Percentiles rank a stretch among this genome's conserved stretches.
These are phyloP conservation scores for Guyanaporus albipodus DNA, from an alignment of 768 basidiomycete species.

Conservation along the genomic window DNA sequence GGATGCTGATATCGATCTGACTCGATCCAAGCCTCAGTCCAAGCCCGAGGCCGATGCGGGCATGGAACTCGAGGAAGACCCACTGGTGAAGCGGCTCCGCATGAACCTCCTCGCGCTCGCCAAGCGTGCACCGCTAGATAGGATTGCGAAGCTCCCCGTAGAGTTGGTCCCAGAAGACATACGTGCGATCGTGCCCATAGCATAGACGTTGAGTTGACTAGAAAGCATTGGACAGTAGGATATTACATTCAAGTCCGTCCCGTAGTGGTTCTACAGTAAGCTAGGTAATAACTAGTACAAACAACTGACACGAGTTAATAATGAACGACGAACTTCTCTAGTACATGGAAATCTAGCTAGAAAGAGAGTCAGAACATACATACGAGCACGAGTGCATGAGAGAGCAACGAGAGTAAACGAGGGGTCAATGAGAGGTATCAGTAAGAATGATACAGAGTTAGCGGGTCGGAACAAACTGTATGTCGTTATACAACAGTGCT, in stretches of 20 bases:
- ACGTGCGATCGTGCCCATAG: slow-evolving; percentile 57
- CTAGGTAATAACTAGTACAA: slow-evolving; percentile 15
- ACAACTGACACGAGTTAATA: background rate
- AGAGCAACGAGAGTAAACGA: background rate
- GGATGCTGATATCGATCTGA: slow-evolving; percentile 7
- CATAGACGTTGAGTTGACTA: background rate
- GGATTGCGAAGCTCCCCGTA: slow-evolving; percentile 58
- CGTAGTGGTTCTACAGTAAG: slow-evolving; percentile 13
- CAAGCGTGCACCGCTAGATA: slow-evolving; percentile 72
- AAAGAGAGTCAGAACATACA: background rate
- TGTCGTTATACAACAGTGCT: slow-evolving; percentile 13
- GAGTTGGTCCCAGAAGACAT: slow-evolving; percentile 66
- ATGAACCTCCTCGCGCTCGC: slow-evolving; percentile 74
- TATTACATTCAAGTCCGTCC: background rate
- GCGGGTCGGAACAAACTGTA: background rate
- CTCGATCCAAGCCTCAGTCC: background rate
- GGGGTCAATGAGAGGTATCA: background rate
- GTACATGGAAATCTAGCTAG: slow-evolving; percentile 3
- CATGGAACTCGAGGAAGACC: slow-evolving; percentile 39
- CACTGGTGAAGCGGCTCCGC: slow-evolving; percentile 52
- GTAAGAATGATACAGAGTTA: no score
- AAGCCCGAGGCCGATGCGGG: background rate
- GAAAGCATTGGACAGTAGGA: background rate
- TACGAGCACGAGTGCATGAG: background rate
- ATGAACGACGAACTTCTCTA: background rate